Base-by-base conservation (phyloP, 23 red algal species). In the Chondrus crispus region DNA sequence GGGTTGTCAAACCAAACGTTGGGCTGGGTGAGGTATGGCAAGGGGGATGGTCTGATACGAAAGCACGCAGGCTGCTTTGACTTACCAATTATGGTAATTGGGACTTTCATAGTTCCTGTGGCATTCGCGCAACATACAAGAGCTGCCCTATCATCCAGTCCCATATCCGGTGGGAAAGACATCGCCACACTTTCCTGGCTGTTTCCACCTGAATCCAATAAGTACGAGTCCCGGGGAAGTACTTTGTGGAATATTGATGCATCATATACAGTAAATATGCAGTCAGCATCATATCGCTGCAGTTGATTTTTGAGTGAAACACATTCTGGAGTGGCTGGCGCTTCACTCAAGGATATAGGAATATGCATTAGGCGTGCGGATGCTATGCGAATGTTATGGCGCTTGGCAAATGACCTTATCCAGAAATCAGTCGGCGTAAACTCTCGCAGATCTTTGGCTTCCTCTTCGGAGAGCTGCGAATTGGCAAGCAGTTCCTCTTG, bases 51-150 rank as follows among this genome's bases (percentile, higher is more conserved):
- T 42, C 74, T 20, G 49, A 74, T 55, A n/a, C 72, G 87, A 39
- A 90, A 90, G 62, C 87, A 90, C 11, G n/a, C 51, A 5, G 87
- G 87, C 3, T 64, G 50, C 38, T 79, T 81, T 47, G 68, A 69
- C 9, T n/a, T 52, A 62, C 70, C 47, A 30, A 90, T 48, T 49
- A 90, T 55, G 3, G 87, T 78, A 29, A 81, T 26, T n/a, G 87
- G 74, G 22, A 90, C 71, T 49, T 90, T 90, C 11, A 90, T 30
- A 78, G 87, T 80, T 28, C 87, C 87, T 29, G 87, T 90, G n/a
- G 74, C 40, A 46, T 90, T 90, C 24, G 87, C 47, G 10, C 62
- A 42, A 29, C 78, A 46, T 20, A 90, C 19, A 2, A 90, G 49
- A 3, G 87, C 80, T 33, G 80, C 9, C 48, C 87, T 64, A 47